Evolutionary conservation across 106 monocot species (phyloP), one percentile per base, ranked within the genome.

Genomic region (Xerophyta viscosa): DNA sequence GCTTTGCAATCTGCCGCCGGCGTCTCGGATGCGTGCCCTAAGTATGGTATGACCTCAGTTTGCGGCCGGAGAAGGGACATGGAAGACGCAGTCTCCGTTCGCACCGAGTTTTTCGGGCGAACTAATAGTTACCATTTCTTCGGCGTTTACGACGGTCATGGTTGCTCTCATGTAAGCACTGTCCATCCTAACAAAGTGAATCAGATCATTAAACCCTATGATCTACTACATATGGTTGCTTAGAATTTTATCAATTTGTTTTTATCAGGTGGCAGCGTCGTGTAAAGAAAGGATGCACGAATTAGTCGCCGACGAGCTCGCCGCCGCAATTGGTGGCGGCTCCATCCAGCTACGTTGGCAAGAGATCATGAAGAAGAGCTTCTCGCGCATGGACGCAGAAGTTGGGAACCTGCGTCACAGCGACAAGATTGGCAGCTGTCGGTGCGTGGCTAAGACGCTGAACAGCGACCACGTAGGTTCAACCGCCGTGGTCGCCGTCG

Each of bases 141-240:
- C 48, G 88, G 75, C 4, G 78, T 88, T 4, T 94, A 55, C 62
- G 94, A 88, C 56, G 94, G 88, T 41, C 88, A 94, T 36, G 94
- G 94, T 8, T 94, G 94, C 71, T 94, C 88, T 29, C 94, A 94
- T 67, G n/a, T n/a, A n/a, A n/a, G n/a, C n/a, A n/a, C n/a, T n/a
- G n/a, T n/a, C n/a, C n/a, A n/a, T n/a, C n/a, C n/a, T n/a, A n/a
- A n/a, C n/a, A n/a, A n/a, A n/a, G n/a, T n/a, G n/a, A n/a, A n/a
- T n/a, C n/a, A n/a, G n/a, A n/a, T n/a, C n/a, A n/a, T n/a, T n/a
- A n/a, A n/a, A n/a, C n/a, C n/a, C n/a, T n/a, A n/a, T n/a, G n/a
- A n/a, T n/a, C n/a, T n/a, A n/a, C n/a, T n/a, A n/a, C n/a, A n/a
- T n/a, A n/a, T n/a, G n/a, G n/a, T n/a, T n/a, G n/a, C n/a, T n/a